A percentile compares a stretch with the other conserved stretches of the same genome.
These are phyloP conservation scores for Suillus clintonianus DNA, from an alignment of 768 basidiomycete species.

Conservation along the genomic window DNA sequence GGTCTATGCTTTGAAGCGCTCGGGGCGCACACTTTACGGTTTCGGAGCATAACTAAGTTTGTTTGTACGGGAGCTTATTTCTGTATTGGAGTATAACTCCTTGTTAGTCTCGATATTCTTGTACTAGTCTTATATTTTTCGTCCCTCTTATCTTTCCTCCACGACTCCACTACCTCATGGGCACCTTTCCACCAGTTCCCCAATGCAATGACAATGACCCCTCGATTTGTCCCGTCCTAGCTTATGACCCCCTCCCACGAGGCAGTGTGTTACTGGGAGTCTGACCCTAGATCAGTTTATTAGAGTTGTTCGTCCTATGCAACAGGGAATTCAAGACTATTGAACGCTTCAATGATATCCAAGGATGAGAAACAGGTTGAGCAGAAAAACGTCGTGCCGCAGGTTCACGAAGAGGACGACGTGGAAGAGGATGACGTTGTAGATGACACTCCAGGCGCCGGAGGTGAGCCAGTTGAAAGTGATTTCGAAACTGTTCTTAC, in stretches of 20 bases:
- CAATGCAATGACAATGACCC: background rate
- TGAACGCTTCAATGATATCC: conserved; percentile 15
- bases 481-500: background rate
- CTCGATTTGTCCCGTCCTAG: background rate
- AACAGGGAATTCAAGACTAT: background rate
- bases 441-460: conserved; percentile 20
- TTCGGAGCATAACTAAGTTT: conserved; percentile 57
- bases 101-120: conserved; percentile 6
- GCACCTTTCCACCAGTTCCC: background rate
- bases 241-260: background rate
- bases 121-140: conserved; percentile 4
- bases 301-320: background rate
- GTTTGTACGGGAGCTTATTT: background rate
- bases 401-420: conserved; percentile 27
- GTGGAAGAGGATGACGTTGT: conserved; percentile 35
- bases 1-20: conserved; percentile 73
- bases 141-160: background rate
- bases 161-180: background rate
- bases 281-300: background rate
- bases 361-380: conserved; percentile 15
- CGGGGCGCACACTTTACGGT: conserved; percentile 77
- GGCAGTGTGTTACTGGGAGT: background rate
- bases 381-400: conserved; percentile 10
- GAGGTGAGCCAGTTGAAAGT: conserved; percentile 24
- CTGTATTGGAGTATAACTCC: background rate